These are phyloP conservation scores for Miamiensis avidus DNA, from an alignment of 169 alveolate genomes.

Conservation along the genomic window DNA sequence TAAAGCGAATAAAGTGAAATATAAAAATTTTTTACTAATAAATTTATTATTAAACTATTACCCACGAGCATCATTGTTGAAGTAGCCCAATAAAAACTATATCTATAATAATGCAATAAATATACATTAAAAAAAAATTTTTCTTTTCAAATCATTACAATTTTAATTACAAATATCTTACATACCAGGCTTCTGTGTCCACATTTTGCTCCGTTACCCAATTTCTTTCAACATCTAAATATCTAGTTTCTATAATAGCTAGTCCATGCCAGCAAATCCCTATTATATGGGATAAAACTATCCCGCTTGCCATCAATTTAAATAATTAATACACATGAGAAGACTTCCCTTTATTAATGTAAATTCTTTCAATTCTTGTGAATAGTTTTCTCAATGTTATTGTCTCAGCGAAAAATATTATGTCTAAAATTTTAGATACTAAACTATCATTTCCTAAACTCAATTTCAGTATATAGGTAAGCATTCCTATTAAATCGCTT, in stretches of 20 bases:
- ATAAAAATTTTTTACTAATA: too few relatives aligned
- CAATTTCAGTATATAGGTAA: too few relatives aligned
- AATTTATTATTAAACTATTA: too few relatives aligned
- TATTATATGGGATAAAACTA: neutral
- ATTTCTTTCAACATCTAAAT: neutral
- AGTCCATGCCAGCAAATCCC: neutral
- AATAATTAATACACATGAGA: neutral
- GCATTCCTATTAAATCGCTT: neutral
- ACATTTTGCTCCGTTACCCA: neutral
- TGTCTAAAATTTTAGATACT: neutral
- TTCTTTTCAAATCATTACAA: neutral
- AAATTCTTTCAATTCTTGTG: neutral
- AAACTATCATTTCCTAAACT: neutral
- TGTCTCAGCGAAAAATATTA: neutral
- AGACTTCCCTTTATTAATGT: neutral
- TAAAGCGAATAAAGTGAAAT: too few relatives aligned
- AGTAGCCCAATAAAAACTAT: neutral
- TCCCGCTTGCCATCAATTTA: neutral
- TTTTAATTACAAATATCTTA: neutral
- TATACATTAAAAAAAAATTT: too few relatives aligned
- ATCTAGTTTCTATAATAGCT: neutral
- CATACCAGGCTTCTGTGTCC: neutral
- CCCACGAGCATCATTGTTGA: neutral
- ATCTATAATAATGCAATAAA: neutral
- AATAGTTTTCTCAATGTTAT: neutral